Evolutionary conservation across 257 asterid species (phyloP).

Genomic region (Solanum etuberosum): DNA sequence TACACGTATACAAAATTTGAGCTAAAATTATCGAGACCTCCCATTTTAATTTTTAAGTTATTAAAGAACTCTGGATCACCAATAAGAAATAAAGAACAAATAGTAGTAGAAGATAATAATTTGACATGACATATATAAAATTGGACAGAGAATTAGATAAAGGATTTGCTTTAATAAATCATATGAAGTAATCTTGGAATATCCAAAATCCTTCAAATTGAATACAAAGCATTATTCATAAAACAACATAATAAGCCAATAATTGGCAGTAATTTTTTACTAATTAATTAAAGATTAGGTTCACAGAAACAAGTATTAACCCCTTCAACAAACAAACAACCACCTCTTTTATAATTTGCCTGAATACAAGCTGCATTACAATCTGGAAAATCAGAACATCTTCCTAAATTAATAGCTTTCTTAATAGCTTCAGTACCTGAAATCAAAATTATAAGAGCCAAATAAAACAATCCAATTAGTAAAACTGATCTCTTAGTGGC

Average conservation of each 20-base stretch:
- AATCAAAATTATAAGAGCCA: neutral
- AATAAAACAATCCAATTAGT: neutral
- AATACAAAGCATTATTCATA: neutral
- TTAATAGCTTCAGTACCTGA: neutral
- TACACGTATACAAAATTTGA: neutral
- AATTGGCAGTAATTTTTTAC: neutral
- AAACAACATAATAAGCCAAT: neutral
- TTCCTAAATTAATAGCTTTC: neutral
- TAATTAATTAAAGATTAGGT: neutral
- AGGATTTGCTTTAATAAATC: neutral
- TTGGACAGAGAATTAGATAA: neutral
- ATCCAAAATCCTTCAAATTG: neutral
- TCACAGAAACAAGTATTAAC: neutral
- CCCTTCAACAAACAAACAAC: neutral
- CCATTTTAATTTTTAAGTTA: neutral
- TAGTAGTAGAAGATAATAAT: neutral
- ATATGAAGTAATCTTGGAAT: neutral
- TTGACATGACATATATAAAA: neutral
- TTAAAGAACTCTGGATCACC: neutral
- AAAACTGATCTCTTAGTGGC: neutral
- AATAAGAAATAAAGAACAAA: neutral
- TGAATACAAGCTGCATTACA: neutral
- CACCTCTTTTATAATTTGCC: neutral
- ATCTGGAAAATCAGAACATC: neutral
- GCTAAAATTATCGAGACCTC: neutral